phyloP scores from a whole-genome alignment of 352 stramenopile genomes.

The Pythium biforme region DNA sequence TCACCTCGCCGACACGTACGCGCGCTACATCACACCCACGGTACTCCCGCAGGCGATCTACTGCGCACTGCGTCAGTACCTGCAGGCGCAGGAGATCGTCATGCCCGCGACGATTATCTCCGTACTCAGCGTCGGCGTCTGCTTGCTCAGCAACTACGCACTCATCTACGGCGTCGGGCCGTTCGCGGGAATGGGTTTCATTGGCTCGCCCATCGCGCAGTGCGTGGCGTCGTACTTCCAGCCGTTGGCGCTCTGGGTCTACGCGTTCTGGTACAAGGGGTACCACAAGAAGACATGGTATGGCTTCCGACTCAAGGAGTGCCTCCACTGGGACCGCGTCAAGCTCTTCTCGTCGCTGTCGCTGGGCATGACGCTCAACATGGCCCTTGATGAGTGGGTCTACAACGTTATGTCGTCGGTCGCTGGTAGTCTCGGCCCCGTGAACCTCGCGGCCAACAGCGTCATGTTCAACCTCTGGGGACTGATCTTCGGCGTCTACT shows the following conservation, averaged over 20 bases:
- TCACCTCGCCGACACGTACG: conserved; percentile 59
- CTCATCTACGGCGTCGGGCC: conserved; percentile 78
- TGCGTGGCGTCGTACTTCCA: conserved; percentile 73
- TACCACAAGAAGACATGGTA: conserved; percentile 84
- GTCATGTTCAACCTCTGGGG: conserved; percentile 84
- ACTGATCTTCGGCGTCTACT: conserved; percentile 82
- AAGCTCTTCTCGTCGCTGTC: conserved; percentile 64
- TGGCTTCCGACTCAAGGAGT: conserved; percentile 52
- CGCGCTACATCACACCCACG: conserved; percentile 51
- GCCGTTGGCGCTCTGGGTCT: conserved; percentile 57
- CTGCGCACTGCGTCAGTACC: conserved; percentile 71
- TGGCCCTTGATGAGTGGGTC: conserved; percentile 77
- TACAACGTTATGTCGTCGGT: conserved; percentile 79
- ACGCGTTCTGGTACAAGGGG: conserved; percentile 77
- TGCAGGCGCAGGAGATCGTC: conserved; percentile 81
- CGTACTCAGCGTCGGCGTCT: conserved; percentile 63
- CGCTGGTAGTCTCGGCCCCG: conserved; percentile 55
- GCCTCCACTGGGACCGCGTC: conserved; percentile 63
- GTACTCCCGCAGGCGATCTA: conserved; percentile 74
- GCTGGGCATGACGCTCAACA: conserved; percentile 74
- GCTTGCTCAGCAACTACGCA: conserved; percentile 65
- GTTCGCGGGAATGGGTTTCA: conserved; percentile 60
- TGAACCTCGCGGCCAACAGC: conserved; percentile 73
- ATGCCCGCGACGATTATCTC: conserved; percentile 78
- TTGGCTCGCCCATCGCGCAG: conserved; percentile 73